Evolutionary conservation across 306 rosid species (phyloP).

Genomic region (Sindora glabra): DNA sequence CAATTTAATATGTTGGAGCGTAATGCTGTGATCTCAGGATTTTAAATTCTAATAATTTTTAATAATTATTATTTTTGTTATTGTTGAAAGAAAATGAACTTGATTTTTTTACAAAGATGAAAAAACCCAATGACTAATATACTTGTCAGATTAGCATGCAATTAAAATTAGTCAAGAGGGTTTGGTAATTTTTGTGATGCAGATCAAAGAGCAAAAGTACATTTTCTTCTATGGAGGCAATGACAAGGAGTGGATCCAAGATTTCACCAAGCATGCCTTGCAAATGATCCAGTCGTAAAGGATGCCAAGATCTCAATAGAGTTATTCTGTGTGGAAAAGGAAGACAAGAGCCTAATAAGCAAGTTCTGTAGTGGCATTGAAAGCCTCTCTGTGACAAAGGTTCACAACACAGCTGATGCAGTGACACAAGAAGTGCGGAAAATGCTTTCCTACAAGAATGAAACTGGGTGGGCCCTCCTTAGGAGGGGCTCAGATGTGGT

Average conservation of each 20-base stretch:
- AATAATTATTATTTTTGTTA: too few relatives aligned
- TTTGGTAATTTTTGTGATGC: too few relatives aligned
- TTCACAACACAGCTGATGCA: not conserved
- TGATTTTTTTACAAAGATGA: too few relatives aligned
- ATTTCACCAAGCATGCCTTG: slow-evolving; percentile 24
- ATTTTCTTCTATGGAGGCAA: slow-evolving; percentile 51
- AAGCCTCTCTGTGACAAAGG: slow-evolving; percentile 29
- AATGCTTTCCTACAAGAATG: slow-evolving; percentile 47
- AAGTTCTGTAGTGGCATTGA: slow-evolving; percentile 40
- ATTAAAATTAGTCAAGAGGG: too few relatives aligned
- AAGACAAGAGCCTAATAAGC: slow-evolving; percentile 5
- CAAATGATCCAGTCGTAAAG: slow-evolving; percentile 28
- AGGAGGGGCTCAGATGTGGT: slow-evolving; percentile 32
- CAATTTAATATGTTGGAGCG: too few relatives aligned
- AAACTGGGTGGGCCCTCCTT: slow-evolving; percentile 43
- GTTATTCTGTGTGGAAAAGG: slow-evolving; percentile 27
- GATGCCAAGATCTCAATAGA: slow-evolving; percentile 26
- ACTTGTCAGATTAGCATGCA: too few relatives aligned
- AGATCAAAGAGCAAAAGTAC: slow-evolving; percentile 25
- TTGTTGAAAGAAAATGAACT: too few relatives aligned
- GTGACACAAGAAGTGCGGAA: slow-evolving; percentile 40
- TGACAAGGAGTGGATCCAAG: slow-evolving; percentile 34
- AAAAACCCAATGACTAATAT: too few relatives aligned
- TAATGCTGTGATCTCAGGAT: too few relatives aligned
- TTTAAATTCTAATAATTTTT: too few relatives aligned